phyloP scores from a whole-genome alignment of 345 rosid species.

The Clarkia xantiana region DNA sequence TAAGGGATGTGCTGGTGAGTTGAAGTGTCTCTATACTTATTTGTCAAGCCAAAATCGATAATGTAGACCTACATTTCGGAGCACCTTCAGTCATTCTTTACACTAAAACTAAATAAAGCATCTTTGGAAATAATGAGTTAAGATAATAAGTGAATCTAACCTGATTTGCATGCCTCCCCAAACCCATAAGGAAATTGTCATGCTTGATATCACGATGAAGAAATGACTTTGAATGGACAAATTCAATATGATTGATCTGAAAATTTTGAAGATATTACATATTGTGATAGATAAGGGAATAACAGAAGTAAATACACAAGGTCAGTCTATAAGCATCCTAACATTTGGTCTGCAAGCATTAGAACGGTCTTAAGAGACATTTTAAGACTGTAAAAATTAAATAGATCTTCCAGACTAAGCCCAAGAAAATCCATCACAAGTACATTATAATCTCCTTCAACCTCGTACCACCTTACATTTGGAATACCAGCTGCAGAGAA shows the following conservation, averaged over 20 bases:
- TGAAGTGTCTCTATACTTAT: conserved; percentile 70
- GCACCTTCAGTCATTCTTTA: conserved; percentile 1
- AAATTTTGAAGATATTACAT: conserved; percentile 18
- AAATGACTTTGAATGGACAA: conserved; percentile 80
- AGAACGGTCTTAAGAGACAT: conserved; percentile 76
- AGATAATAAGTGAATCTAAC: conserved; percentile 18
- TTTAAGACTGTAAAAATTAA: conserved; percentile 79
- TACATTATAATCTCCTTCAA: conserved; percentile 78
- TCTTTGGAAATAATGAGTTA: neutral
- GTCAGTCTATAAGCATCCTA: conserved; percentile 13
- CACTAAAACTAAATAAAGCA: neutral
- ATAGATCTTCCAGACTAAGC: conserved; percentile 88
- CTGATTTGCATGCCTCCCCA: conserved; percentile 83
- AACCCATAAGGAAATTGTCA: conserved; percentile 90
- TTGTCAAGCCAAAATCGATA: conserved; percentile 87
- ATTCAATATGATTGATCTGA: conserved; percentile 79
- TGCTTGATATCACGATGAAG: conserved; percentile 91
- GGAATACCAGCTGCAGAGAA: conserved; percentile 66
- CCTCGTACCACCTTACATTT: conserved; percentile 71
- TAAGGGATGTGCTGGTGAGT: conserved; percentile 84
- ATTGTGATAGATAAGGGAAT: conserved; percentile 2
- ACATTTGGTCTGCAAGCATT: conserved; percentile 96
- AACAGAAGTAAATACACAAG: neutral
- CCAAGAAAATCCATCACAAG: conserved; percentile 87
- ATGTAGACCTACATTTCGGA: conserved; percentile 43